Evolutionary conservation across 345 rosid genomes (phyloP).

Genomic region (Anastatica hierochuntica): DNA sequence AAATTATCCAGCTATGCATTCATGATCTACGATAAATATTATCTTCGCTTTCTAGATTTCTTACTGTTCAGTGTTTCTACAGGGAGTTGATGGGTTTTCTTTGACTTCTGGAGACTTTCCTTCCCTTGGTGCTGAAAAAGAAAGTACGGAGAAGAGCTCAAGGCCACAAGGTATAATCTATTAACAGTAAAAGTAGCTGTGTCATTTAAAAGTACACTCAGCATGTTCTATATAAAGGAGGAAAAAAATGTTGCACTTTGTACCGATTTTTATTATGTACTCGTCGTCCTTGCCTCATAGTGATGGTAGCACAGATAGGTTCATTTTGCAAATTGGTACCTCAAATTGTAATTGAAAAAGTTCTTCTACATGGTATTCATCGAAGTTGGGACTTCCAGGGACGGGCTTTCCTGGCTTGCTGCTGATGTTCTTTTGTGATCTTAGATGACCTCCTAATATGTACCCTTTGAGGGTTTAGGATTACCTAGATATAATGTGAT

Average conservation of each 20-base stretch:
- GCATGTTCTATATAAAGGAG: neutral
- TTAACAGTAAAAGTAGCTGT: neutral
- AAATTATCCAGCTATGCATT: slow-evolving; percentile 1
- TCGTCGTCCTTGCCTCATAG: neutral
- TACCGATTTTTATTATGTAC: neutral
- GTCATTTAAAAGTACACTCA: neutral
- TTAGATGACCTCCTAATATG: slow-evolving; percentile 5
- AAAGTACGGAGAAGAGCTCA: slow-evolving; percentile 38
- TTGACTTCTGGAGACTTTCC: slow-evolving; percentile 93
- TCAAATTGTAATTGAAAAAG: slow-evolving; percentile 2
- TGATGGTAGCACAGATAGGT: too few relatives aligned
- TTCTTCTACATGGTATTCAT: neutral
- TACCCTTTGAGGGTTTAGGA: slow-evolving; percentile 6
- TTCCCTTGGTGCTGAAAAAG: slow-evolving; percentile 82
- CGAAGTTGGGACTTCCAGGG: neutral
- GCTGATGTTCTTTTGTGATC: neutral
- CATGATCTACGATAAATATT: neutral
- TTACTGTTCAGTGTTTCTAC: slow-evolving; percentile 24
- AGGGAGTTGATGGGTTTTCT: slow-evolving; percentile 83
- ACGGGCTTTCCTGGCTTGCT: slow-evolving; percentile 2
- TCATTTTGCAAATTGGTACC: neutral
- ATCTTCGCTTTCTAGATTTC: slow-evolving; percentile 1
- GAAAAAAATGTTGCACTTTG: neutral
- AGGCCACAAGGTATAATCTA: slow-evolving; percentile 54
- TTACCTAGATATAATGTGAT: slow-evolving; percentile 2